Evolutionary conservation across 441 rosid species (phyloP).

Genomic region (Erodium texanum): DNA sequence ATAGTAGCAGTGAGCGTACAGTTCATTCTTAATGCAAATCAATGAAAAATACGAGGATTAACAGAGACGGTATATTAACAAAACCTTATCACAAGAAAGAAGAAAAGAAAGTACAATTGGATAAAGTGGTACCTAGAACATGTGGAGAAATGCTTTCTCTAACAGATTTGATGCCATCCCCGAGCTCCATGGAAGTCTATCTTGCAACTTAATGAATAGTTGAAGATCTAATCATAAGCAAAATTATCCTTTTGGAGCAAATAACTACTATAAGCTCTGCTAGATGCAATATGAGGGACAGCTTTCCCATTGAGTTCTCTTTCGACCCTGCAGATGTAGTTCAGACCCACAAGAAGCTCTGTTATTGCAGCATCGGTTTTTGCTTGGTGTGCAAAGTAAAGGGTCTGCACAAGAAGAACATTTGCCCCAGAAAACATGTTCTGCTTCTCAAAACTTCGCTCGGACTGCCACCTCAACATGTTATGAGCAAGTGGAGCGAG

Average conservation of each 20-base stretch:
- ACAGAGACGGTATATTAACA: neutral
- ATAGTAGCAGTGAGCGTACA: neutral
- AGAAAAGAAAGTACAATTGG: neutral
- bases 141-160: neutral
- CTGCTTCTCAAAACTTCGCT: slow-evolving; percentile 45
- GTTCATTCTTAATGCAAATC: neutral
- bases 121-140: neutral
- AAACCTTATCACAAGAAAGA: neutral
- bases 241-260: slow-evolving; percentile 10
- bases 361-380: slow-evolving; percentile 47
- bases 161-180: too few species aligned
- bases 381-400: slow-evolving; percentile 46
- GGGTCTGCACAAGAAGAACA: slow-evolving; percentile 54
- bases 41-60: neutral
- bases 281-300: slow-evolving; percentile 7
- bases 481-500: slow-evolving; percentile 53
- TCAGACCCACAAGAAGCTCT: slow-evolving; percentile 31
- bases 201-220: neutral
- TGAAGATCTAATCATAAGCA: neutral
- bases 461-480: slow-evolving; percentile 51
- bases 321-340: slow-evolving; percentile 34
- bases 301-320: slow-evolving; percentile 19
- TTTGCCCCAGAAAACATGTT: slow-evolving; percentile 30
- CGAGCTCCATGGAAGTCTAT: neutral
- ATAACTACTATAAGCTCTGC: slow-evolving; percentile 8